phyloP scores from a whole-genome alignment of 768 basidiomycete genomes.

The Daedaleopsis sinensis region DNA sequence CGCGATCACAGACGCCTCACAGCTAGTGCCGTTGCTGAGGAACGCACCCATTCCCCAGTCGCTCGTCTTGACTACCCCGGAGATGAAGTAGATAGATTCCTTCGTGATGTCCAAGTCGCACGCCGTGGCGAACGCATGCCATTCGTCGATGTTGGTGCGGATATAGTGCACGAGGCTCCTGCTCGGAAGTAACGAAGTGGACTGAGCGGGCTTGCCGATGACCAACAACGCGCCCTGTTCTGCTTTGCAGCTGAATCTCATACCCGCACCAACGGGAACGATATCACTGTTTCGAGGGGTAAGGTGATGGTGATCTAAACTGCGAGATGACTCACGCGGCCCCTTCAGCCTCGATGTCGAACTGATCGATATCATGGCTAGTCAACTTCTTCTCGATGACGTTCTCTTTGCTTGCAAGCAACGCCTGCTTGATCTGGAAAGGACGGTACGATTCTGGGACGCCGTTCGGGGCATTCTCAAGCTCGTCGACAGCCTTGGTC shows the following conservation, averaged over 20 bases:
- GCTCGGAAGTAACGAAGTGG: not conserved
- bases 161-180: conserved; percentile 16
- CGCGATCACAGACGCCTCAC: conserved; percentile 1
- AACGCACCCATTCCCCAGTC: conserved; percentile 17
- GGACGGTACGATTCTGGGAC: not conserved
- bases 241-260: conserved; percentile 17
- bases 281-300: not conserved
- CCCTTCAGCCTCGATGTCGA: conserved; percentile 6
- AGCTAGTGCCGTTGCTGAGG: not conserved
- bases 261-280: conserved; percentile 9
- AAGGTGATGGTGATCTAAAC: no score
- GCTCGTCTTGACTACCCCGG: conserved; percentile 14
- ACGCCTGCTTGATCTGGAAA: not conserved
- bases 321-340: conserved; percentile 7
- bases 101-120: conserved; percentile 5
- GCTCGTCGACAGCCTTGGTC: not conserved
- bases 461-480: no score
- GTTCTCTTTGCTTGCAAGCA: conserved; percentile 1
- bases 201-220: conserved; percentile 7
- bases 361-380: conserved; percentile 11
- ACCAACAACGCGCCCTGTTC: conserved; percentile 25
- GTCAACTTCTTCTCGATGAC: conserved; percentile 2
- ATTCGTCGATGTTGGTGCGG: conserved; percentile 15
- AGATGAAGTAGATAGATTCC: conserved; percentile 8
- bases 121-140: conserved; percentile 20